Evolutionary conservation across 176 grass and related monocot species (phyloP).

Genomic region (Carex scoparia): DNA sequence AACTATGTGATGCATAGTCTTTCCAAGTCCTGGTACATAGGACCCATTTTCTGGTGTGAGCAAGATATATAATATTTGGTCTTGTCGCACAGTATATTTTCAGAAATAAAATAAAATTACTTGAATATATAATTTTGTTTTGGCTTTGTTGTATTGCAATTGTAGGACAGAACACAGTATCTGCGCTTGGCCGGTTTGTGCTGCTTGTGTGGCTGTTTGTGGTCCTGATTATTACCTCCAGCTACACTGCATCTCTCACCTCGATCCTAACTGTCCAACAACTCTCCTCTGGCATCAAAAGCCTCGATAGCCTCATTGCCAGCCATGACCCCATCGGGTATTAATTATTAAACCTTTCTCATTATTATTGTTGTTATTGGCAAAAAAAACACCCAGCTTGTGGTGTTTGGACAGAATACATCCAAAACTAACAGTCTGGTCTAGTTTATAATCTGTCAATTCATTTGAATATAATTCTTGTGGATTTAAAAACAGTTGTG

Average conservation of each 20-base stretch:
- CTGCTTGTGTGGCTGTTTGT: constrained; percentile 84
- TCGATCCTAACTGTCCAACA: constrained; percentile 92
- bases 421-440: neutral
- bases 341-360: neutral
- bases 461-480: neutral
- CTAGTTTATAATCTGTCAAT: neutral
- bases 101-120: neutral
- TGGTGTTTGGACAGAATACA: neutral
- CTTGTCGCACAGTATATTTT: neutral
- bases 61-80: neutral
- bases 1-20: constrained; percentile 12
- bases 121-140: neutral
- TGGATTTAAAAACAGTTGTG: neutral
- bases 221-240: constrained; percentile 83
- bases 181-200: constrained; percentile 60
- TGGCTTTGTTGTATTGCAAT: neutral
- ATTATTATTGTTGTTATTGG: neutral
- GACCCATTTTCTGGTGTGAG: neutral
- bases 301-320: constrained; percentile 63
- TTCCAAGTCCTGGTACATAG: constrained; percentile 9
- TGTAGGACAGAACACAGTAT: constrained; percentile 62
- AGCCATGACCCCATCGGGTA: constrained; percentile 30
- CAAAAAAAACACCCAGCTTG: neutral
- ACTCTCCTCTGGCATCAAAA: constrained; percentile 54
- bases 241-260: constrained; percentile 86